Evolutionary conservation across 1,139 yeast species (phyloP), one percentile per base, ranked within the genome.

Genomic region (Suhomyces taliae): DNA sequence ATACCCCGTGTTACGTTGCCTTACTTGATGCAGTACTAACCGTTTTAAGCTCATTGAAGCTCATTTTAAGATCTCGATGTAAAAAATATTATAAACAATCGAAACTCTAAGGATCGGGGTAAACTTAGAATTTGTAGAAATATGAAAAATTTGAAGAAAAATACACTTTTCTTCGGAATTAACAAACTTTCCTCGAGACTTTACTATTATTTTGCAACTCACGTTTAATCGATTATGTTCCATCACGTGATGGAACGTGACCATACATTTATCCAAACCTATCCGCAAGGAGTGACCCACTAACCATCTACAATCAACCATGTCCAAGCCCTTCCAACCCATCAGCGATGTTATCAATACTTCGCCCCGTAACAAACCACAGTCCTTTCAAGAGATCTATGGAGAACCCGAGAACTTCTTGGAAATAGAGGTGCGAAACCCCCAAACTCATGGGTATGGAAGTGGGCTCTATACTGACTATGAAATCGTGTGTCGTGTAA

Each of bases 381-480:
- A 87, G 63, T 78, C 90, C 8, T 85, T 84, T 64, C 88, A 82
- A 54, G 96, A 90, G 59, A 79, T 88, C 40, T 93, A 93, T 60
- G 96, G 95, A 0, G 96, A 88, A 56, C 98, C 98, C 0, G 99
- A 93, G 66, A 90, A 90, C 67, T 90, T 90, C 60, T 76, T 93
- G 40, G 99, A 93, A 66, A 85, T 95, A 36, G 98, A 91, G 65
- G 82, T 85, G 46, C 71, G 79, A 43, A 85, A 85, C 62, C 96
- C 96, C 7, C 81, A 82, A 53, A 90, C 97, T 0, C 95, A 87
- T 59, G 89, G 89, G 38, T 66, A 63, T 49, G 89, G 88, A 3
- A 67, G 82, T 39, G 80, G 82, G 39, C 79, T 84, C 76, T 93
- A 76, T 65, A 93, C 98, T 10, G 98, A 93, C 67, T 93, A 93